Evolutionary conservation across 345 rosid species (phyloP), one percentile per base, ranked within the genome.

Genomic region (Anacardium occidentale): DNA sequence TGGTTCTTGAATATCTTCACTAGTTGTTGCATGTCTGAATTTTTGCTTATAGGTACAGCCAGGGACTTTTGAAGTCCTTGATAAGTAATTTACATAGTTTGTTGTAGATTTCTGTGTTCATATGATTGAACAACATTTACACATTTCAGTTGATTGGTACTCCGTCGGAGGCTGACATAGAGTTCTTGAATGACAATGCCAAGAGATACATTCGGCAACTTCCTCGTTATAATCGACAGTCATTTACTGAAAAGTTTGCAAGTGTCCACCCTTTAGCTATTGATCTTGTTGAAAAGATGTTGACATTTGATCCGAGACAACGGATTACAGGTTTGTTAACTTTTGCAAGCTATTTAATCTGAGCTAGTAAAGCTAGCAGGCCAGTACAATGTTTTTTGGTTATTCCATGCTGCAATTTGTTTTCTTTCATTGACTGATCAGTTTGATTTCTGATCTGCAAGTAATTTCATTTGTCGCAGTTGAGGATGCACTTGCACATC

Each of bases 221-320:
- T 80, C 88, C 89, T 70, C 63, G 17, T 56, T 64, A 78, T 76
- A 86, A 63, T 45, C 90, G 92, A 15, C 95, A 88, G 66, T 90
- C 98, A 60, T 87, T 92, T 80, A 75, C 81, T 37, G 92, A 85
- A 72, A 90, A 84, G 70, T 92, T 92, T 74, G 95, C 97, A 2
- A 86, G 42, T 66, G 92, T 87, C 73, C 85, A 88, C 67, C 84
- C 90, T 0, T 34, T 70, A 71, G 98, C 97, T 51, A 86, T 94
- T 65, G 94, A 92, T 83, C 94, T 94, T 22, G 80, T 89, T 66
- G 95, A 94, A 73, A 94, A 85, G 90, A 92, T 94, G 94, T 76
- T 94, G 24, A 89, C 85, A 11, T 94, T 94, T 78, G 98, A 94
- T 82, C 92, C 95, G 22, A 80, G 90, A 58, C 79, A 45, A 76